These are phyloP conservation scores for Forsythia viridissima DNA, from an alignment of 257 asterid species.

Conservation along the genomic window DNA sequence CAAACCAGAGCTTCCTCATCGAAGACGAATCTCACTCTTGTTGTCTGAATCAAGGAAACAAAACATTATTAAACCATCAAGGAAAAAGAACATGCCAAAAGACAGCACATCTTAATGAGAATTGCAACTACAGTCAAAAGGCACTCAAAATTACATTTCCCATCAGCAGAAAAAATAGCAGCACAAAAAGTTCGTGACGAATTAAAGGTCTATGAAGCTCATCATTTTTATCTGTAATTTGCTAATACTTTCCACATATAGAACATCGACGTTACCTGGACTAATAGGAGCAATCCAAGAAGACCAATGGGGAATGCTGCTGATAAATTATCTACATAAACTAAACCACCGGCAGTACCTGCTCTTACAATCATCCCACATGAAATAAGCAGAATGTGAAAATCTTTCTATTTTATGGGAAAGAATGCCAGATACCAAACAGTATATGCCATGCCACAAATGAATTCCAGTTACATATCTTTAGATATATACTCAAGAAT, in stretches of 20 bases:
- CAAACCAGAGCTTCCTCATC: constrained; percentile 84
- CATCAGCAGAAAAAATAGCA: background rate
- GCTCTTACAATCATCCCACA: constrained; percentile 30
- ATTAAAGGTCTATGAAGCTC: background rate
- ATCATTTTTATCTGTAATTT: background rate
- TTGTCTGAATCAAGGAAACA: constrained; percentile 54
- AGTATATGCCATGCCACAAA: background rate
- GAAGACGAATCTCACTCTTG: constrained; percentile 89
- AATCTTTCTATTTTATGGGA: background rate
- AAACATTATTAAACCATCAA: constrained; percentile 3
- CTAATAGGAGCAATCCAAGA: constrained; percentile 84
- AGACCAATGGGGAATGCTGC: constrained; percentile 89
- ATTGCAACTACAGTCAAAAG: background rate
- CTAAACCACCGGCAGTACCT: constrained; percentile 75
- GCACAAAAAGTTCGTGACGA: background rate
- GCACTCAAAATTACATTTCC: background rate
- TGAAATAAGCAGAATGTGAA: background rate
- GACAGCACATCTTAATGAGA: background rate
- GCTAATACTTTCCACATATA: background rate
- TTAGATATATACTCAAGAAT: background rate
- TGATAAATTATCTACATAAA: constrained; percentile 59
- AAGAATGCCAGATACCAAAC: background rate
- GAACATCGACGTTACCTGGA: constrained; percentile 55
- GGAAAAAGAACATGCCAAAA: background rate
- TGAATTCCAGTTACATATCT: background rate